These are phyloP conservation scores for Aristolochia californica DNA, from an alignment of 164 flowering plant species.

Conservation along the genomic window DNA sequence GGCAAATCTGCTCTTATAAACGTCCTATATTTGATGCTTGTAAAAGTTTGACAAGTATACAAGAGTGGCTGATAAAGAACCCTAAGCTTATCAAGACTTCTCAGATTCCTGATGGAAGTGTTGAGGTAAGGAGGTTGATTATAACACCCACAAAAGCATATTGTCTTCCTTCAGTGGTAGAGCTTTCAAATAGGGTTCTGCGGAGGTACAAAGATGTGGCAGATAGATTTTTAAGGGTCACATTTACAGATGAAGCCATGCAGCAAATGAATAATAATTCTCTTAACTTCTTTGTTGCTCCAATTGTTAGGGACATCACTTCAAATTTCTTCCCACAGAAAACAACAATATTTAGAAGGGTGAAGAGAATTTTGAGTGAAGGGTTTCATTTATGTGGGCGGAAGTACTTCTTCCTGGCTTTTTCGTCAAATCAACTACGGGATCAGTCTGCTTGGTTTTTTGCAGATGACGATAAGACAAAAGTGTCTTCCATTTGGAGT, in stretches of 20 bases:
- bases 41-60: slow-evolving; percentile 44
- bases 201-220: slow-evolving; percentile 46
- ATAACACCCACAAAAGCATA: slow-evolving; percentile 89
- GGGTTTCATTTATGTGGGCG: slow-evolving; percentile 83
- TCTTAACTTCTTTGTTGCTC: slow-evolving; percentile 46
- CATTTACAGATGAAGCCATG: slow-evolving; percentile 93
- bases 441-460: slow-evolving; percentile 97
- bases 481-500: slow-evolving; percentile 24
- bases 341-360: slow-evolving; percentile 55
- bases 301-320: slow-evolving; percentile 51
- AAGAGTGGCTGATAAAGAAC: slow-evolving; percentile 55
- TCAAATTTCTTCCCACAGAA: slow-evolving; percentile 38
- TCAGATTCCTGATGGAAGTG: slow-evolving; percentile 30
- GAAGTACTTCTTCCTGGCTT: slow-evolving; percentile 73
- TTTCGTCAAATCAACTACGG: slow-evolving; percentile 82
- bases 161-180: slow-evolving; percentile 84
- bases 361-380: slow-evolving; percentile 33
- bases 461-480: slow-evolving; percentile 40
- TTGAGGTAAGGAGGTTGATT: slow-evolving; percentile 66
- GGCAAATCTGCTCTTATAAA: slow-evolving; percentile 48
- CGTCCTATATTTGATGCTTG: slow-evolving; percentile 52
- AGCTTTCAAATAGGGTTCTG: slow-evolving; percentile 86
- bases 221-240: slow-evolving; percentile 85
- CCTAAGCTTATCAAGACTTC: slow-evolving; percentile 44
- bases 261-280: slow-evolving; percentile 43